Percentiles rank a stretch among this genome's conserved stretches.
Evolutionary conservation across 495 filamentous ascomycete genomes (phyloP).

Genomic region (Trichoderma virens): DNA sequence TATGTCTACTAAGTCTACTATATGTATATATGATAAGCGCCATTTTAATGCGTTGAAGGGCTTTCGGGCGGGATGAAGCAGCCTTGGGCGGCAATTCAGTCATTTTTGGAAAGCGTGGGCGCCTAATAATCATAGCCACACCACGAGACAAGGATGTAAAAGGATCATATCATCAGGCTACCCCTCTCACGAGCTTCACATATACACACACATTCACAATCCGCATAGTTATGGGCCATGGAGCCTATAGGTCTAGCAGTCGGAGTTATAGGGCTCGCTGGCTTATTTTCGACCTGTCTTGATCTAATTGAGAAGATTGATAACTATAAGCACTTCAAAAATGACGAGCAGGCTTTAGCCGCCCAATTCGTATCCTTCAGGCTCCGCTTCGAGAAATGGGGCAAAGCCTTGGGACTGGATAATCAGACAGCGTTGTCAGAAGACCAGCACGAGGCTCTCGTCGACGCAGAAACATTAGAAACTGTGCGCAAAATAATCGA

Average conservation of each 20-base stretch:
- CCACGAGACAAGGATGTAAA: too few species aligned
- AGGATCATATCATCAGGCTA: too few species aligned
- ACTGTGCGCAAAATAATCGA: conserved; percentile 12
- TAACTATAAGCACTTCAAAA: conserved; percentile 14
- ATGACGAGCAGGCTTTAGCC: conserved; percentile 12
- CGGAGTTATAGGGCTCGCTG: conserved; percentile 13
- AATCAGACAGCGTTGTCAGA: background rate
- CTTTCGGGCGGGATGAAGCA: too few species aligned
- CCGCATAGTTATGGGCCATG: too few species aligned
- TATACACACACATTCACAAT: too few species aligned
- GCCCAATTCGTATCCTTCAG: conserved; percentile 14
- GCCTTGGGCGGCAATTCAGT: too few species aligned
- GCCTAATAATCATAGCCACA: too few species aligned
- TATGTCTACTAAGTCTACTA: too few species aligned
- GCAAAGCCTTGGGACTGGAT: conserved; percentile 7
- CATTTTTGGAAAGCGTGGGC: too few species aligned
- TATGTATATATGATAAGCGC: too few species aligned
- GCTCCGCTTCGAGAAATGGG: conserved; percentile 15
- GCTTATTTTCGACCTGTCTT: conserved; percentile 14
- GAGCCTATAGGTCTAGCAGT: conserved; percentile 2
- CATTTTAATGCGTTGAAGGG: too few species aligned
- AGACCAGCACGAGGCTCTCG: conserved; percentile 9
- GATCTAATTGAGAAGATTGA: conserved; percentile 16
- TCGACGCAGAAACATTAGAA: conserved; percentile 8
- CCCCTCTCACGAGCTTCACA: too few species aligned